Evolutionary conservation across 345 rosid genomes (phyloP), one percentile per base, ranked within the genome.

Genomic region (Bruguiera gymnorhiza): DNA sequence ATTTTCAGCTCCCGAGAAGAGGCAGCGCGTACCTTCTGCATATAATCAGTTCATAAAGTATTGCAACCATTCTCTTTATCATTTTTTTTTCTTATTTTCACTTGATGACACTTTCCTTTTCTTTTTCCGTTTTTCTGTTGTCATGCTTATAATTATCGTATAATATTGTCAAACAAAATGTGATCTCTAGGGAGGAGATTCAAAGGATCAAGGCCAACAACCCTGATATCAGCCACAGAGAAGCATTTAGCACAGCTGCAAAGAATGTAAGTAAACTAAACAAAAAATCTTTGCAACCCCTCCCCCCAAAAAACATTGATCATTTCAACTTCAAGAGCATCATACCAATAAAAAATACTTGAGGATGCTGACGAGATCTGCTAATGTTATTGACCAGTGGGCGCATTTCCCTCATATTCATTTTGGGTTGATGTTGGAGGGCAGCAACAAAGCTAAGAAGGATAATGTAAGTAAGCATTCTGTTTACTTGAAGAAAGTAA

Each of bases 161-260:
- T 56, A 29, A 8, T 20, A 6, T 57, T 8, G 3, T 9, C n/a
- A 20, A 27, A 20, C 29, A 18, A 37, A 27, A 9, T 6, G 60
- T 56, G 30, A 37, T 64, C 43, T 0, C 55, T 64, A 94, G 98
- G 70, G 97, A 94, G 90, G 97, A 94, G 88, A 94, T 94, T 71
- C 97, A 91, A 75, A 94, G 98, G 92, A 94, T 94, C 79, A 94
- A 94, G 80, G 90, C 97, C 19, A 91, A 87, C 65, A 91, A 94
- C 73, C 97, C 98, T 32, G 97, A 88, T 55, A 94, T 94, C 73
- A 91, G 90, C 75, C 98, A 94, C 81, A 86, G 98, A 74, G 97
- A 94, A 85, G 98, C 98, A 68, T 94, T 94, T 83, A 94, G 98
- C 73, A 89, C 97, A 43, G 98, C 98, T 70, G 98, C 98, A 27